Evolutionary conservation across 2,329 filamentous ascomycete species (phyloP).

Genomic region (Aspergillus brasiliensis): DNA sequence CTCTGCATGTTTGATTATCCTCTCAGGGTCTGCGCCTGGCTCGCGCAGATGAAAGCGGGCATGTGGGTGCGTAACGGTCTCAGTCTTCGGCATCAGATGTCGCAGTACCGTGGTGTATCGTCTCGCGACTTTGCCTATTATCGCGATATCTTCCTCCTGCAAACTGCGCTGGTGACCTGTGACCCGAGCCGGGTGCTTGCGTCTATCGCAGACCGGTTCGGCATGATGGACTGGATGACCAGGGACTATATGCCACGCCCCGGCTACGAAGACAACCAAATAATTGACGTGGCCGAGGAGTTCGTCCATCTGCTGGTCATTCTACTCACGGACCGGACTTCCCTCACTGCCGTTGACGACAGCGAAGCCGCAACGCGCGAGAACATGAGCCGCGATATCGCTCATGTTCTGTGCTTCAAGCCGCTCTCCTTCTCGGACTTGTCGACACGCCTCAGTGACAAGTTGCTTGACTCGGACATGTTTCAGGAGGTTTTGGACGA

Average conservation of each 20-base stretch:
- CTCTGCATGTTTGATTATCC: constrained; percentile 92
- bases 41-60: constrained; percentile 95
- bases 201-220: constrained; percentile 88
- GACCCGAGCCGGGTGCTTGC: constrained; percentile 80
- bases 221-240: constrained; percentile 82
- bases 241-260: constrained; percentile 74
- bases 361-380: constrained; percentile 59
- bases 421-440: constrained; percentile 94
- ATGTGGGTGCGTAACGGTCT: constrained; percentile 99
- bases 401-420: constrained; percentile 93
- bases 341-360: constrained; percentile 55
- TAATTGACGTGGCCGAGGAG: constrained; percentile 92
- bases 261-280: constrained; percentile 82
- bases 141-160: constrained; percentile 89
- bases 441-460: constrained; percentile 80
- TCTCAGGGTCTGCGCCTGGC: constrained; percentile 89
- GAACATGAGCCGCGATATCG: constrained; percentile 83
- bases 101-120: constrained; percentile 84
- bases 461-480: constrained; percentile 83
- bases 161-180: constrained; percentile 86
- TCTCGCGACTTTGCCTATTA: constrained; percentile 93
- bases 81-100: constrained; percentile 91
- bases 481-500: constrained; percentile 82
- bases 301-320: constrained; percentile 93
- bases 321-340: constrained; percentile 82